Evolutionary conservation across 2,329 filamentous ascomycete genomes (phyloP), one percentile per base, ranked within the genome.

Genomic region (Annulohypoxylon truncatum): DNA sequence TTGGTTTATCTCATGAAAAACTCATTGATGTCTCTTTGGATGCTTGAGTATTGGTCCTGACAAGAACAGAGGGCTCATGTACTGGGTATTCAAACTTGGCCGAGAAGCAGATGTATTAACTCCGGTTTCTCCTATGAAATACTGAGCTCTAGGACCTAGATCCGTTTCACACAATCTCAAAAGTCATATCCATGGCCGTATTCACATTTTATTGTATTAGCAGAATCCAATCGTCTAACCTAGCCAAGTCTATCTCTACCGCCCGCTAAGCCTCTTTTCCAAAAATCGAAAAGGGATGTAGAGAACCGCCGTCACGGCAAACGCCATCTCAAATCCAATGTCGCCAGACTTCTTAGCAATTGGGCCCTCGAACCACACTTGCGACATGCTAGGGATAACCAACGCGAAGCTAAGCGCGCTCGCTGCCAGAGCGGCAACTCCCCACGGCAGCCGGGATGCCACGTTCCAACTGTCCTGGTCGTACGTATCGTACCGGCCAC

Each of bases 301-400:
- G 22, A 83, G 67, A 59, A 81, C 44, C n/a, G 76, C 77, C 7
- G 79, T 80, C 9, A 84, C 73, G 26, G 82, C 81, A 72, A 90
- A 85, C 0, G 88, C 88, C 74, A 89, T 77, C 79, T 91, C 89
- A 61, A 91, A 90, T 0, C 89, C 89, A 74, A 91, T 85, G 68
- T 91, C 88, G 0, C 89, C 89, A 9, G 87, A 88, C 33, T 71
- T 83, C 75, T 82, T 77, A 0, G 87, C 88, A 69, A 90, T 85
- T 0, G 87, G 87, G 0, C 88, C 88, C 7, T 82, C 84, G 72
- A 83, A 90, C 87, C 87, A 90, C 3, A 82, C 84, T 75, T 89
- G 85, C 8, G 80, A 82, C 83, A 90, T 89, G 29, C 83, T 85
- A 0, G 88, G 87, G 5, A 90, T 79, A 1, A 89, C 82, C 7